A percentile compares a stretch with the other conserved stretches of the same genome.
These are phyloP conservation scores for Pyrus pyrifolia DNA, from an alignment of 306 rosid species.

Conservation along the genomic window DNA sequence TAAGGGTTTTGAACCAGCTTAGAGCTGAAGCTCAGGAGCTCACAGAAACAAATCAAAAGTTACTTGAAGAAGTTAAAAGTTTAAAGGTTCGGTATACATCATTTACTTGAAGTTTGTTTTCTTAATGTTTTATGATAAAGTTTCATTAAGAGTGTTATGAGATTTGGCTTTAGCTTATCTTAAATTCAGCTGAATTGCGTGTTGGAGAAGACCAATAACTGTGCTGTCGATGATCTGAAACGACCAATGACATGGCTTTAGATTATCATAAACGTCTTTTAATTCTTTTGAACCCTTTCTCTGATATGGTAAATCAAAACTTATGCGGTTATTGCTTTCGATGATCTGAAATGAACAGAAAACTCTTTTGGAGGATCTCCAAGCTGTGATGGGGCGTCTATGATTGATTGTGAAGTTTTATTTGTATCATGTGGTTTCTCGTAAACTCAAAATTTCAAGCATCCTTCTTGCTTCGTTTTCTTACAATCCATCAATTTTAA, in stretches of 20 bases:
- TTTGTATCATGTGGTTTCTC: neutral
- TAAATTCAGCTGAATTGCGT: neutral
- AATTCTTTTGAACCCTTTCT: neutral
- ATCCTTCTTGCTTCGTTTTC: neutral
- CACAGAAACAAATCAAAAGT: constrained; percentile 58
- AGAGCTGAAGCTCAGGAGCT: constrained; percentile 75
- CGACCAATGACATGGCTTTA: no score
- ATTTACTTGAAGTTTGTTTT: neutral
- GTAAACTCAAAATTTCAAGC: neutral
- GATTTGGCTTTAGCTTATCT: neutral
- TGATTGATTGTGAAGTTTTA: neutral
- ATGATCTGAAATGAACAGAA: neutral
- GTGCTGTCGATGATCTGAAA: no score
- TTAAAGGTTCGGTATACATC: constrained; percentile 53
- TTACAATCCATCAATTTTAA: neutral
- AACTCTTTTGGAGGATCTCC: neutral
- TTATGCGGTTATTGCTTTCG: neutral
- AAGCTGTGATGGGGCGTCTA: neutral
- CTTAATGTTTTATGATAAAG: neutral
- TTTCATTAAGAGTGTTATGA: neutral
- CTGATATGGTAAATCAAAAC: neutral
- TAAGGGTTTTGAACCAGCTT: constrained; percentile 70
- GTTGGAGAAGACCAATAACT: neutral
- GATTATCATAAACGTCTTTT: no score
- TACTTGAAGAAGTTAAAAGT: constrained; percentile 63